These are phyloP conservation scores for Draba incana DNA, from an alignment of 345 rosid species.

Conservation along the genomic window DNA sequence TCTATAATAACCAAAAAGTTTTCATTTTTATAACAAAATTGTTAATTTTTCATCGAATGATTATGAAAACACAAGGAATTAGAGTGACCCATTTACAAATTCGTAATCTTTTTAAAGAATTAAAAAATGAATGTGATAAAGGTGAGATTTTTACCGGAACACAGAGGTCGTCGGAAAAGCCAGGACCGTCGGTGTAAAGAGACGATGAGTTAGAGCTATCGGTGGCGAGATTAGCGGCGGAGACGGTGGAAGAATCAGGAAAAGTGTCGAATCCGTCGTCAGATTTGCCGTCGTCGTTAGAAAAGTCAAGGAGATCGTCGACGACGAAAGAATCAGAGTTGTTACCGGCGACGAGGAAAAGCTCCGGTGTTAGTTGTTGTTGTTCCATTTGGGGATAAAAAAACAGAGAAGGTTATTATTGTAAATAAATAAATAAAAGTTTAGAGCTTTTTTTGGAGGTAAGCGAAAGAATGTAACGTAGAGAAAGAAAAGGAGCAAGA, in stretches of 20 bases:
- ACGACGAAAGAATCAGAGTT: conserved; percentile 73
- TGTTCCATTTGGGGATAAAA: conserved; percentile 31
- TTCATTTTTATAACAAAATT: not conserved
- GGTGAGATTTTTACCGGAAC: conserved; percentile 63
- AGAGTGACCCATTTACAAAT: not conserved
- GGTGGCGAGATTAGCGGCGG: conserved; percentile 18
- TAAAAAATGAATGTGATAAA: not conserved
- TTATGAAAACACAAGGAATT: not conserved
- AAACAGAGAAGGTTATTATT: conserved; percentile 10
- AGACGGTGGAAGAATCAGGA: conserved; percentile 54
- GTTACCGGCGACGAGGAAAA: conserved; percentile 38
- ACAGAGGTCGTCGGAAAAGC: conserved; percentile 62
- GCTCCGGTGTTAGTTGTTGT: conserved; percentile 33
- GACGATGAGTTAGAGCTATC: conserved; percentile 42
- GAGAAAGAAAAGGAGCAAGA: conserved; percentile 23
- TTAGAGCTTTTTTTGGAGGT: not conserved
- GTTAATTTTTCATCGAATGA: not conserved
- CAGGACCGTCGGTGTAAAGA: conserved; percentile 46
- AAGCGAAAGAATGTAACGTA: conserved; percentile 35
- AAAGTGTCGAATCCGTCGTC: conserved; percentile 38
- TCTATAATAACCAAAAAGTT: conserved; percentile 1
- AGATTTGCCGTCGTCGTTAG: conserved; percentile 60
- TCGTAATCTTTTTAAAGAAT: not conserved
- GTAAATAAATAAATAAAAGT: conserved; percentile 26
- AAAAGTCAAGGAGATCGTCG: conserved; percentile 88